These are phyloP conservation scores for Pichia californica DNA, from an alignment of 805 yeast species.

Conservation along the genomic window DNA sequence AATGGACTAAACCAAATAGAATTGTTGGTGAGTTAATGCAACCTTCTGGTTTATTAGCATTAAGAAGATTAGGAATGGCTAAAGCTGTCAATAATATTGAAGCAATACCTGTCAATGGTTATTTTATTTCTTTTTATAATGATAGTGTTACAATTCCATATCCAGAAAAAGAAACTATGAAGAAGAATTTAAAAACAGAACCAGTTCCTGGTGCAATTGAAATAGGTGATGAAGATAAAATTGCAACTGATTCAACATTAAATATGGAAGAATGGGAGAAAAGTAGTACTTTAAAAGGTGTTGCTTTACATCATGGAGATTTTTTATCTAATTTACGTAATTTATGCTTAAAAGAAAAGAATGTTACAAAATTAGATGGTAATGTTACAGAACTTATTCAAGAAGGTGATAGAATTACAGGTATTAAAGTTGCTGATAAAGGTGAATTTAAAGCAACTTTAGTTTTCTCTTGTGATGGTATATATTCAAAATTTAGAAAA, in stretches of 20 bases:
- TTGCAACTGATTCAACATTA: slow-evolving; percentile 44
- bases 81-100: slow-evolving; percentile 68
- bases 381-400: slow-evolving; percentile 65
- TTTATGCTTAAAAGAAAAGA: slow-evolving; percentile 61
- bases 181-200: slow-evolving; percentile 37
- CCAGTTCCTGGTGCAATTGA: slow-evolving; percentile 48
- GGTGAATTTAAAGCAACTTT: slow-evolving; percentile 50
- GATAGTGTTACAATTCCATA: slow-evolving; percentile 58
- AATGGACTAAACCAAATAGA: slow-evolving; percentile 88
- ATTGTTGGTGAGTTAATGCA: slow-evolving; percentile 97
- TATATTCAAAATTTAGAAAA: slow-evolving; percentile 85
- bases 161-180: slow-evolving; percentile 51
- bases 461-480: slow-evolving; percentile 86
- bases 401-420: slow-evolving; percentile 53
- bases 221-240: slow-evolving; percentile 51
- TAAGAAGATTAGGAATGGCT: slow-evolving; percentile 76
- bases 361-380: slow-evolving; percentile 76
- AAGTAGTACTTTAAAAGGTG: slow-evolving; percentile 58
- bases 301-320: slow-evolving; percentile 89
- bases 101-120: slow-evolving; percentile 74
- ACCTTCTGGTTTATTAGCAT: slow-evolving; percentile 90
- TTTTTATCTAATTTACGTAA: slow-evolving; percentile 71
- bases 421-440: slow-evolving; percentile 56
- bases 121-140: slow-evolving; percentile 65
- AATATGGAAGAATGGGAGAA: slow-evolving; percentile 49